Base-by-base conservation (phyloP, 805 yeast genomes). In the Candida khao-thaluensis region DNA sequence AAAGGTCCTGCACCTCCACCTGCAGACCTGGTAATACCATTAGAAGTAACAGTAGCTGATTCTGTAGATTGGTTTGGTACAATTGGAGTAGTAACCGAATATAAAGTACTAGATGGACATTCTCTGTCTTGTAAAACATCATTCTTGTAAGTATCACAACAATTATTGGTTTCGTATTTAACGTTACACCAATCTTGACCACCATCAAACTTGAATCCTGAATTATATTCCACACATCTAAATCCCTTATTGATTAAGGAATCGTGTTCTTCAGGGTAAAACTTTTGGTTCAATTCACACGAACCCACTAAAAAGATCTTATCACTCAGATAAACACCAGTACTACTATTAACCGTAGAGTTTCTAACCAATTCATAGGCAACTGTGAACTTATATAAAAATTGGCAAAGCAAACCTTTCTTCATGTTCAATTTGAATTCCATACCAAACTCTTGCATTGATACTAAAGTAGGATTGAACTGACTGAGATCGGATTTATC, bases 131-230 rank as follows among this genome's bases (percentile, higher is more conserved):
- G 14, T 24, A 33, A 34, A 34, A 18, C 22, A 24, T 39, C 38
- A 18, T 39, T 23, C n/a, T 39, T 17, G 17, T 33, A 39, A 14
- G 16, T 34, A 28, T 39, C 38, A 32, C 38, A 39, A 25, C 38
- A 34, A 20, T 50, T 49, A 29, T 38, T 40, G 12, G 48, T 21
- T 38, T 42, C 44, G 27, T 48, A 48, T 30, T 41, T 38, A 35
- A 40, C 30, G 37, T 43, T 32, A 38, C 54, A 50, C 54, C 54
- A 48, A 37, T 50, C 49, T 31, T 37, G 38, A 21, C 51, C 51
- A 20, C 51, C 54, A 17, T 50, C 52, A 21, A 35, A 41, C 17
- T 38, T 41, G 30, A 37, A 46, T 2, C 47, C 54, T 24, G 50
- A 43, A 25, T 48, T 50, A 38, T 50, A 50, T 30, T 50, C 52